phyloP scores from a whole-genome alignment of 108 stramenopile genomes.

The Skeletonema menzelii region DNA sequence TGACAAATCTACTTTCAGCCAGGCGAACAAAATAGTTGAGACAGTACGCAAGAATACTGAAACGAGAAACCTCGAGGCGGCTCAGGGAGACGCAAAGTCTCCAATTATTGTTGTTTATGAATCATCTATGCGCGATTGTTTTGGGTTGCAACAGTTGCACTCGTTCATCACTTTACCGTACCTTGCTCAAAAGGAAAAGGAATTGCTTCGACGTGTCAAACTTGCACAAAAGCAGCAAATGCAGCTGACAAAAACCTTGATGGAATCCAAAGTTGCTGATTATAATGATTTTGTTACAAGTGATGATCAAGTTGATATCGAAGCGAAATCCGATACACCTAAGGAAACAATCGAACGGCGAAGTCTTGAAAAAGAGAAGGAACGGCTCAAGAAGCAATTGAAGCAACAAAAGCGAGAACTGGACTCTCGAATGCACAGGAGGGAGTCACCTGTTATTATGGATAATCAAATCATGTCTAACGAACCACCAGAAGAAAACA shows the following conservation, averaged over 20 bases:
- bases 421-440: neutral
- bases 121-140: constrained; percentile 41
- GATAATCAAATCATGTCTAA: neutral
- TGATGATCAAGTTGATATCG: neutral
- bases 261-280: constrained; percentile 11
- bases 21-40: constrained; percentile 5
- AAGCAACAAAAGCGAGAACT: constrained; percentile 6
- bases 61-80: neutral
- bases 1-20: neutral
- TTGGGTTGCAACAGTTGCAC: constrained; percentile 35
- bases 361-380: constrained; percentile 22
- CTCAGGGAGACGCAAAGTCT: neutral
- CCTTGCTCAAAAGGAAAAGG: constrained; percentile 20
- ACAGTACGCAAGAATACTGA: neutral
- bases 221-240: constrained; percentile 17
- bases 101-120: constrained; percentile 41
- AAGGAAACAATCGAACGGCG: constrained; percentile 15
- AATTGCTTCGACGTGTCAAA: constrained; percentile 23
- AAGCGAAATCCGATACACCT: neutral
- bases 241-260: constrained; percentile 12
- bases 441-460: neutral
- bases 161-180: constrained; percentile 48
- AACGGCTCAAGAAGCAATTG: constrained; percentile 4
- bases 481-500: neutral
- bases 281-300: constrained; percentile 18